A percentile compares a stretch with the other conserved stretches of the same genome.
Evolutionary conservation across 495 filamentous ascomycete species (phyloP).

Genomic region (Bacidia gigantensis): DNA sequence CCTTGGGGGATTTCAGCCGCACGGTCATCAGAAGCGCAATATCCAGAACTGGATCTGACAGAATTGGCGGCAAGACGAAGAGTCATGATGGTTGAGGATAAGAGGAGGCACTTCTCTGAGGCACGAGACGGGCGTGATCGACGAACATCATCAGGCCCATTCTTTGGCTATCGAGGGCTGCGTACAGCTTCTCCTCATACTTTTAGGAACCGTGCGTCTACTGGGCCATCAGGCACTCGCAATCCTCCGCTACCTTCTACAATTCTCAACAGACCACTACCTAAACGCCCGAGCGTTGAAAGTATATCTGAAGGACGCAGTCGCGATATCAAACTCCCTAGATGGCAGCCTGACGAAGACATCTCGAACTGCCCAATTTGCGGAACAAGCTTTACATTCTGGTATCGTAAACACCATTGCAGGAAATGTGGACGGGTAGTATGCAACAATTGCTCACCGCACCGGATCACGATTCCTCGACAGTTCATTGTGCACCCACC

Average conservation of each 20-base stretch:
- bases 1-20: conserved; percentile 13
- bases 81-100: conserved; percentile 17
- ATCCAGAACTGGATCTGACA: neutral
- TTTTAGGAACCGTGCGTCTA: neutral
- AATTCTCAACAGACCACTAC: conserved; percentile 10
- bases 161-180: neutral
- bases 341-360: conserved; percentile 77
- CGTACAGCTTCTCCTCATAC: conserved; percentile 1
- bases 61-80: conserved; percentile 12
- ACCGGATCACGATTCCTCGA: conserved; percentile 85
- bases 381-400: conserved; percentile 61
- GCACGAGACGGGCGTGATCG: conserved; percentile 8
- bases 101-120: conserved; percentile 14
- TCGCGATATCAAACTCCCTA: conserved; percentile 37
- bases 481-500: conserved; percentile 87
- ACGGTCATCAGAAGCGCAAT: conserved; percentile 3
- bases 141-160: conserved; percentile 8
- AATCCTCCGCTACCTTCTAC: neutral
- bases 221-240: neutral
- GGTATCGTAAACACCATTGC: conserved; percentile 85
- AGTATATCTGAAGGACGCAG: conserved; percentile 5
- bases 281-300: conserved; percentile 10
- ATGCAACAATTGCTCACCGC: conserved; percentile 80
- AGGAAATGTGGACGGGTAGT: conserved; percentile 95
- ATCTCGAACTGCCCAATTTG: conserved; percentile 76